phyloP scores from a whole-genome alignment of 2,329 filamentous ascomycete species.

The Fusarium annulatum region DNA sequence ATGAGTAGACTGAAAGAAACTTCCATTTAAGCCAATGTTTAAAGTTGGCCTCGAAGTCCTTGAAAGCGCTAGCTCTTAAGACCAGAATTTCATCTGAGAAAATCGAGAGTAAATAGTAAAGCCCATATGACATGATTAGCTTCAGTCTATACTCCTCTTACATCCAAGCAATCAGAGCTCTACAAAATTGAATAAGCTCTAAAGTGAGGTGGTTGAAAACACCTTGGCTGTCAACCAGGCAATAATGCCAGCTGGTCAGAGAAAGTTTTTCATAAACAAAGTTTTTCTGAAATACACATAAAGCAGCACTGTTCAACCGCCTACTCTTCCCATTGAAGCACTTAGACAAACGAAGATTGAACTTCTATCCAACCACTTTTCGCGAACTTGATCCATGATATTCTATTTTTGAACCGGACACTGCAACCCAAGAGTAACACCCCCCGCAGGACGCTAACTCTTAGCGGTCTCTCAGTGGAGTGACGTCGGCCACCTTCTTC shows the following conservation, averaged over 20 bases:
- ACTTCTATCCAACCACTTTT: background rate
- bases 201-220: background rate
- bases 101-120: background rate
- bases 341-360: background rate
- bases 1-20: background rate
- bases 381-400: background rate
- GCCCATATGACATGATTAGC: background rate
- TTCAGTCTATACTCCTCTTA: background rate
- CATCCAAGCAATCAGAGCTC: background rate
- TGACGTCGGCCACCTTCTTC: conserved; percentile 20
- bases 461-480: conserved; percentile 32
- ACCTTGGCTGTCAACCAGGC: background rate
- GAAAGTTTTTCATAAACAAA: background rate
- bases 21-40: background rate
- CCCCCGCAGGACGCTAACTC: conserved; percentile 35
- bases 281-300: too few relatives aligned
- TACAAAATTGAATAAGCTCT: background rate
- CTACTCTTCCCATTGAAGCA: background rate
- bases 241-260: background rate
- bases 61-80: background rate
- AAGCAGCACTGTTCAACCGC: background rate
- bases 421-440: background rate
- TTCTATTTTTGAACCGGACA: conserved; percentile 22
- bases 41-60: background rate
- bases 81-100: background rate